Conservation (phyloP, 1,139 yeast genomes). For the Scheffersomyces titani region DNA sequence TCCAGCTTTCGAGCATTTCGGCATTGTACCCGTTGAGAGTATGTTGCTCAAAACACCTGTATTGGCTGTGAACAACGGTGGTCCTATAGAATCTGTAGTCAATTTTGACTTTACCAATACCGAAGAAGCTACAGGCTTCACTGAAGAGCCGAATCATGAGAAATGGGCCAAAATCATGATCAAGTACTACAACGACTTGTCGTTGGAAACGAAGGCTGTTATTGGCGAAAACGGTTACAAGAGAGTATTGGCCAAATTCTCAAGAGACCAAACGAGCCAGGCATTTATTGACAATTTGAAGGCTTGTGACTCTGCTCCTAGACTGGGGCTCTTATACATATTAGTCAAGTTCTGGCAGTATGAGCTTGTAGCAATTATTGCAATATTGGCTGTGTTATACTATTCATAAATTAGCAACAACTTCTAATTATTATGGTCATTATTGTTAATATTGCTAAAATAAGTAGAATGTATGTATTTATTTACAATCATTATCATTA, state of each 20-base stretch:
- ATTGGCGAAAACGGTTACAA: conserved; percentile 54
- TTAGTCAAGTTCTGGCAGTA: conserved; percentile 18
- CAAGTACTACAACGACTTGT: conserved; percentile 34
- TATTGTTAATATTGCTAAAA: too few species aligned
- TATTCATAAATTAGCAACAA: neutral
- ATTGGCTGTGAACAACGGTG: conserved; percentile 85
- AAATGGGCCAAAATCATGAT: conserved; percentile 67
- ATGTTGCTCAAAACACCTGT: conserved; percentile 86
- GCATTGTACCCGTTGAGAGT: conserved; percentile 95
- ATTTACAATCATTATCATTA: neutral
- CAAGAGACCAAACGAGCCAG: conserved; percentile 63
- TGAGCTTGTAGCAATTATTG: conserved; percentile 12
- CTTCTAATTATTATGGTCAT: neutral
- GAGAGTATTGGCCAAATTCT: conserved; percentile 55
- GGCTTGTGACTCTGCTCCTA: conserved; percentile 3
- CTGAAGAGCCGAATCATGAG: conserved; percentile 52
- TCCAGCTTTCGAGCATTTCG: conserved; percentile 92
- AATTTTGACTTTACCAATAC: conserved; percentile 40
- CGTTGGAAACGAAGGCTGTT: conserved; percentile 24
- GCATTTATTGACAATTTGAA: conserved; percentile 38
- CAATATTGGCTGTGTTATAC: conserved; percentile 6
- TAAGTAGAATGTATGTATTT: neutral
- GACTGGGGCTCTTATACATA: conserved; percentile 1
- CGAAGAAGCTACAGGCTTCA: conserved; percentile 72
- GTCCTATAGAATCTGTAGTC: conserved; percentile 83